Percentiles rank a stretch among this genome's conserved stretches.
Conservation (phyloP, 2,329 filamentous ascomycete species). For the Penicillium sclerotiorum region DNA sequence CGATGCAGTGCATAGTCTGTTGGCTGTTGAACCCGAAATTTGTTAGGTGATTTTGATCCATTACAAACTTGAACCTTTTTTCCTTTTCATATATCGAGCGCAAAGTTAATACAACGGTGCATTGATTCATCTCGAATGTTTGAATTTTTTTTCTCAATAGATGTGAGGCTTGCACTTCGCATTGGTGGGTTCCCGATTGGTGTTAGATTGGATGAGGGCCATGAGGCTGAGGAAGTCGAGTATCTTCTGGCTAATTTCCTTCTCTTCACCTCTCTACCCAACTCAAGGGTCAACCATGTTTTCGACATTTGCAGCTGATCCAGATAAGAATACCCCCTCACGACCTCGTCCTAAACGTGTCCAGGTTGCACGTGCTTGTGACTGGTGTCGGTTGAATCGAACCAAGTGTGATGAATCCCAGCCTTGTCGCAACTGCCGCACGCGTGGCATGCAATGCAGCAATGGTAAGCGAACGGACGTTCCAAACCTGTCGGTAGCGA, state of each 20-base stretch:
- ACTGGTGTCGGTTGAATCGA: conserved; percentile 31
- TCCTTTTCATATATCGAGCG: too few species aligned
- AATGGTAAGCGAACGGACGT: conserved; percentile 11
- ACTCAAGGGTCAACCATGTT: conserved; percentile 1
- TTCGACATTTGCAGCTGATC: conserved; percentile 9
- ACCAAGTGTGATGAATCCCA: conserved; percentile 30
- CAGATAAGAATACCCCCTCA: background rate
- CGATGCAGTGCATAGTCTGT: conserved; percentile 30
- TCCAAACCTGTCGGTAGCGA: conserved; percentile 4
- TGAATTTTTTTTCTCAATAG: too few species aligned
- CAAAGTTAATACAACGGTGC: too few species aligned
- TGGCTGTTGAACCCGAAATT: conserved; percentile 9
- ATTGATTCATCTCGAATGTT: too few species aligned
- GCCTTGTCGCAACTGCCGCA: conserved; percentile 29
- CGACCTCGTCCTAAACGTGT: conserved; percentile 17
- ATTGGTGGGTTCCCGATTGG: too few species aligned
- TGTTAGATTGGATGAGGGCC: too few species aligned
- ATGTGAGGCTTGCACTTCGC: too few species aligned
- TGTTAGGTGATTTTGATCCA: background rate
- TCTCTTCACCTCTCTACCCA: background rate
- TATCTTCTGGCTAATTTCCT: too few species aligned
- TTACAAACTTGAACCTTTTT: too few species aligned
- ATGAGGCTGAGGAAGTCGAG: too few species aligned
- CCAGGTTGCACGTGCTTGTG: conserved; percentile 29
- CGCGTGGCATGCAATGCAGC: conserved; percentile 22